A percentile compares a stretch with the other conserved stretches of the same genome.
Evolutionary conservation across 306 rosid genomes (phyloP).

Genomic region (Clitoria ternatea): DNA sequence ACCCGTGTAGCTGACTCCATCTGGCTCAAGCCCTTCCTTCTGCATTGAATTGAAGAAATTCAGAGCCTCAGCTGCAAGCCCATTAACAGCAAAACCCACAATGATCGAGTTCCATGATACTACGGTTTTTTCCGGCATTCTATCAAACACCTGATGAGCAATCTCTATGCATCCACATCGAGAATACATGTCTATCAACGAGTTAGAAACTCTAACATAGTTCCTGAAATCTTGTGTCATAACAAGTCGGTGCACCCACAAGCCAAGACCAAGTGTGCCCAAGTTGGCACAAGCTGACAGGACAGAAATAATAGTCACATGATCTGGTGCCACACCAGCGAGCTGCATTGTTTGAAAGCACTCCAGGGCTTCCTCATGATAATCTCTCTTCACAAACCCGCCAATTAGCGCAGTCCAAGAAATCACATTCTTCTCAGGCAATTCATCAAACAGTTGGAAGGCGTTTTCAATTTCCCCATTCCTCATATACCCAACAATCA

Average conservation of each 20-base stretch:
- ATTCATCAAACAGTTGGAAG: slow-evolving; percentile 60
- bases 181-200: slow-evolving; percentile 80
- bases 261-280: slow-evolving; percentile 70
- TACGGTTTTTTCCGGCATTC: slow-evolving; percentile 45
- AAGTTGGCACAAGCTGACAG: slow-evolving; percentile 80
- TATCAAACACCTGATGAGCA: slow-evolving; percentile 64
- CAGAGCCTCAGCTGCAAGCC: slow-evolving; percentile 67
- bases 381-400: slow-evolving; percentile 66
- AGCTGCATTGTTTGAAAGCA: slow-evolving; percentile 76
- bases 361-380: slow-evolving; percentile 58
- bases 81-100: slow-evolving; percentile 77
- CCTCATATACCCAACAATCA: slow-evolving; percentile 70
- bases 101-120: slow-evolving; percentile 92
- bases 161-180: slow-evolving; percentile 75
- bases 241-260: slow-evolving; percentile 65
- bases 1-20: slow-evolving; percentile 78
- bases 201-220: slow-evolving; percentile 54
- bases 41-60: slow-evolving; percentile 57
- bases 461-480: slow-evolving; percentile 52
- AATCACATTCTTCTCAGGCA: slow-evolving; percentile 65
- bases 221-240: slow-evolving; percentile 40
- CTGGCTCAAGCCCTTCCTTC: slow-evolving; percentile 65
- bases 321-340: slow-evolving; percentile 60
- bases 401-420: slow-evolving; percentile 86
- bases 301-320: slow-evolving; percentile 75